phyloP scores from a whole-genome alignment of 2,329 filamentous ascomycete species.

The Xylariales sp. region DNA sequence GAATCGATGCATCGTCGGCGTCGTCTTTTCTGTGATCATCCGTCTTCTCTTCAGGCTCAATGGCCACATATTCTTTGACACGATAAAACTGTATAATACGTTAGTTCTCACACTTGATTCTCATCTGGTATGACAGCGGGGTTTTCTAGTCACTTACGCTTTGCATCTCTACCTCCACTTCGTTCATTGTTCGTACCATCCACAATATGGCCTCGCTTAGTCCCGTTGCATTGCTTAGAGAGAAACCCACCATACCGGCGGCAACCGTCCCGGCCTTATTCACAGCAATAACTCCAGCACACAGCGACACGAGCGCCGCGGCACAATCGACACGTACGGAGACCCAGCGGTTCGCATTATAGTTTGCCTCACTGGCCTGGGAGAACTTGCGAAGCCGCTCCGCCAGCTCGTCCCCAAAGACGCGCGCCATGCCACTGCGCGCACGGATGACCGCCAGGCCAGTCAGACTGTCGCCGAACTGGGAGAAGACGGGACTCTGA shows the following conservation, averaged over 20 bases:
- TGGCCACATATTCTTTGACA: constrained; percentile 43
- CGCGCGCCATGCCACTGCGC: constrained; percentile 39
- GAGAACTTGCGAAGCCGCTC: constrained; percentile 43
- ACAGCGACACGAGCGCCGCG: constrained; percentile 46
- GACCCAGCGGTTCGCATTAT: constrained; percentile 55
- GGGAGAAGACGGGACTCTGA: constrained; percentile 51
- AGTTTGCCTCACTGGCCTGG: constrained; percentile 43
- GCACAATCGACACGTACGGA: constrained; percentile 49
- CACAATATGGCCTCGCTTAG: constrained; percentile 47
- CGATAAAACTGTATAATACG: constrained; percentile 37
- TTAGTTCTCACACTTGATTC: background rate
- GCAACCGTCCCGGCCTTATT: constrained; percentile 40
- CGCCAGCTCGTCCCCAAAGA: constrained; percentile 44
- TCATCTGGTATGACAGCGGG: too few species aligned
- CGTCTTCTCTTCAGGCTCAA: constrained; percentile 39
- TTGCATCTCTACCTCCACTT: constrained; percentile 53
- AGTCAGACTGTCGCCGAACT: constrained; percentile 49
- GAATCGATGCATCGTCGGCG: constrained; percentile 36
- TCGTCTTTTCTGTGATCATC: constrained; percentile 35
- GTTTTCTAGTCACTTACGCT: too few species aligned
- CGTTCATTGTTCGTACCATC: constrained; percentile 50
- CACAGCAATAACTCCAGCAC: constrained; percentile 48
- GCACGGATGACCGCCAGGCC: constrained; percentile 49
- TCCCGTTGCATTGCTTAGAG: constrained; percentile 50
- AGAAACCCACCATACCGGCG: constrained; percentile 52